Evolutionary conservation across 73 alveolate genomes (phyloP).

Genomic region (Blepharisma japonicum): DNA sequence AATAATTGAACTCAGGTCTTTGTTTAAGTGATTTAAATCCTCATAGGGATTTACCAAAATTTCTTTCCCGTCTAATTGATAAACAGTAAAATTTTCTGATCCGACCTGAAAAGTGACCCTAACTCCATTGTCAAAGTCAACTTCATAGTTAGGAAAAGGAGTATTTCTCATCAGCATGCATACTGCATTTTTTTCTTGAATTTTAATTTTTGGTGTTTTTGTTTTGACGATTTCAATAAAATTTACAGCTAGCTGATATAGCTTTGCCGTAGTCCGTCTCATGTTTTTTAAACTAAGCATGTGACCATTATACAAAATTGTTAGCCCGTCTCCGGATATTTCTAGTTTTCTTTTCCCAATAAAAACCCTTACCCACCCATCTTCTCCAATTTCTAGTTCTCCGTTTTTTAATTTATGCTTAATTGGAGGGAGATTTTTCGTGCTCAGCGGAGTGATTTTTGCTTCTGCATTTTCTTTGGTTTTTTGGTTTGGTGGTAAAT

Average conservation of each 20-base stretch:
- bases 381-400: constrained; percentile 5
- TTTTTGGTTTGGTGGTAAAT: not conserved
- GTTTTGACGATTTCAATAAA: constrained; percentile 6
- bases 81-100: not conserved
- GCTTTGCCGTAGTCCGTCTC: not conserved
- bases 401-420: constrained; percentile 2
- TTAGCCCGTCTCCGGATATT: constrained; percentile 12
- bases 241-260: not conserved
- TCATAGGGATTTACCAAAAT: constrained; percentile 14
- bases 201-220: constrained; percentile 21
- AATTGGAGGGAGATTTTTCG: constrained; percentile 8
- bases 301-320: not conserved
- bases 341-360: not conserved
- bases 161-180: constrained; percentile 30
- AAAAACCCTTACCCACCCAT: constrained; percentile 26
- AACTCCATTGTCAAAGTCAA: constrained; percentile 15
- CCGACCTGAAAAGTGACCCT: constrained; percentile 29
- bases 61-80: not conserved
- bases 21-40: not conserved
- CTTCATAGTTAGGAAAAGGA: constrained; percentile 33
- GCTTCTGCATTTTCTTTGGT: not conserved
- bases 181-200: constrained; percentile 12
- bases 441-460: constrained; percentile 10
- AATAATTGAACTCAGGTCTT: not conserved
- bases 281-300: not conserved